Evolutionary conservation across 129 eudicot genomes (phyloP).

Genomic region (Silybum marianum): DNA sequence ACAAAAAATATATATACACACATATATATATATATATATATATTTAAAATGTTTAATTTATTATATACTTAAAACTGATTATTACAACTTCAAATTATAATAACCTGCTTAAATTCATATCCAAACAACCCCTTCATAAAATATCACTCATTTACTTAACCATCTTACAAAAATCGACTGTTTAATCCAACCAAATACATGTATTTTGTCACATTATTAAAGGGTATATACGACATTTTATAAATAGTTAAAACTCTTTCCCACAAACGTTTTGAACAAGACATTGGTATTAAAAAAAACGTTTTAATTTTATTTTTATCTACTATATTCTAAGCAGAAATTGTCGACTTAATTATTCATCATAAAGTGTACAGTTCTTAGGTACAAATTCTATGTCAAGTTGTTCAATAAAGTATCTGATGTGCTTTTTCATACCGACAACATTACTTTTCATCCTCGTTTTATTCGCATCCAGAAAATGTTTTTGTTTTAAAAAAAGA

Average conservation of each 20-base stretch:
- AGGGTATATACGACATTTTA: not conserved
- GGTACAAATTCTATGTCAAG: not conserved
- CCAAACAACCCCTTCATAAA: too few relatives aligned
- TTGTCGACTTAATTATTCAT: not conserved
- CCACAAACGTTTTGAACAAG: not conserved
- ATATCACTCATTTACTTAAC: too few relatives aligned
- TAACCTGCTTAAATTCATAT: too few relatives aligned
- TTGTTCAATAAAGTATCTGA: not conserved
- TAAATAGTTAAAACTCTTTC: not conserved
- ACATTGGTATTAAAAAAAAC: not conserved
- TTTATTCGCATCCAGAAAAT: not conserved
- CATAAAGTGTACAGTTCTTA: not conserved
- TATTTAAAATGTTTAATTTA: too few relatives aligned
- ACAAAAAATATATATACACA: too few relatives aligned
- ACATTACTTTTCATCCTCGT: not conserved
- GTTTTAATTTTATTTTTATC: not conserved
- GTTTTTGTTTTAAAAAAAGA: conserved; percentile 6
- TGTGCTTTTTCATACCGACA: not conserved
- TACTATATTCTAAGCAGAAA: not conserved
- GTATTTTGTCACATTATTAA: not conserved
- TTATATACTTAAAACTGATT: not conserved
- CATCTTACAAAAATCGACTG: not conserved
- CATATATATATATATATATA: too few relatives aligned
- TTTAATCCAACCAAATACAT: not conserved
- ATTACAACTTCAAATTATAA: not conserved